Conservation (phyloP, 129 eudicot genomes). For the Lactuca sativa region DNA sequence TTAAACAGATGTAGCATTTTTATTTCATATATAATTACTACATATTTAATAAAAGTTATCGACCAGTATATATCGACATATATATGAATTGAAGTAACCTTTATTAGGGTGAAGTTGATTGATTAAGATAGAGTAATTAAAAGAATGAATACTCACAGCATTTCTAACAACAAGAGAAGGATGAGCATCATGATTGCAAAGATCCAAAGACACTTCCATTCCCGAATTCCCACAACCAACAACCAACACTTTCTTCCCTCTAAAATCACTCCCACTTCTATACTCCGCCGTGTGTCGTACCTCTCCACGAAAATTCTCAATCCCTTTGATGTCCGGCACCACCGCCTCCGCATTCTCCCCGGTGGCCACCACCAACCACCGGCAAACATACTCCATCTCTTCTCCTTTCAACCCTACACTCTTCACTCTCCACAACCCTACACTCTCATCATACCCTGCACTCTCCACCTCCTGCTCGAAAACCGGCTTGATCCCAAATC, state of each 20-base stretch:
- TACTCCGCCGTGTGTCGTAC: constrained; percentile 74
- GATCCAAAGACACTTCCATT: constrained; percentile 97
- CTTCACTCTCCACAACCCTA: constrained; percentile 77
- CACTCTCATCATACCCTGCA: constrained; percentile 53
- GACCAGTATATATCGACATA: too few species aligned
- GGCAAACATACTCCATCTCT: constrained; percentile 63
- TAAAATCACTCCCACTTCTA: constrained; percentile 56
- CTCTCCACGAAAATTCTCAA: constrained; percentile 55
- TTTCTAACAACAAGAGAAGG: constrained; percentile 92
- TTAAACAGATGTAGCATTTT: too few species aligned
- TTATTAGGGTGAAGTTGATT: neutral
- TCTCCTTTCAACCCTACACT: constrained; percentile 38
- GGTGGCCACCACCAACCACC: constrained; percentile 96
- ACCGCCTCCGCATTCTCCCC: constrained; percentile 98
- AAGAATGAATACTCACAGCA: constrained; percentile 49
- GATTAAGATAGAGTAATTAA: neutral
- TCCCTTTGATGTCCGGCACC: constrained; percentile 72
- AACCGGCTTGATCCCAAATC: constrained; percentile 63
- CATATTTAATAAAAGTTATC: too few species aligned
- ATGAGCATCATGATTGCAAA: constrained; percentile 70
- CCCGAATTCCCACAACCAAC: constrained; percentile 99
- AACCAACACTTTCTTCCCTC: constrained; percentile 78
- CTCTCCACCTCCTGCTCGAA: constrained; percentile 60
- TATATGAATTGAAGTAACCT: too few species aligned
- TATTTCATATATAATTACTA: too few species aligned